These are phyloP conservation scores for Nitzschia sp. DNA, from an alignment of 108 stramenopile genomes.

Conservation along the genomic window DNA sequence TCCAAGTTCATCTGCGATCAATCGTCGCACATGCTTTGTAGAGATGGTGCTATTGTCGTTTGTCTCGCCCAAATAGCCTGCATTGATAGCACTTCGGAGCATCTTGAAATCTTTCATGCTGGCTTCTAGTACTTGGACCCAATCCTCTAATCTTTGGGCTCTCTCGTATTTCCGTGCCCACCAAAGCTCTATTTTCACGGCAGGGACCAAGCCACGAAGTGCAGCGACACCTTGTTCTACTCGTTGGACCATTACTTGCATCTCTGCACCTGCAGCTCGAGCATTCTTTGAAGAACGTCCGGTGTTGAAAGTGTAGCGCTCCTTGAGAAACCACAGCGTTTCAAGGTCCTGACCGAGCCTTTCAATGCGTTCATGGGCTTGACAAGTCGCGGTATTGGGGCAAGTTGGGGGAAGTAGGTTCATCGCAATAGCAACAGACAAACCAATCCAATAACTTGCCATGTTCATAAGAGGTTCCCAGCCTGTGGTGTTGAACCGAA, in stretches of 20 bases:
- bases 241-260: conserved; percentile 34
- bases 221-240: conserved; percentile 13
- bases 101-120: conserved; percentile 35
- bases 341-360: conserved; percentile 25
- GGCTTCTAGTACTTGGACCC: conserved; percentile 28
- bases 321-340: conserved; percentile 20
- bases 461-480: conserved; percentile 33
- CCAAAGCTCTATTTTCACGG: conserved; percentile 20
- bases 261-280: conserved; percentile 31
- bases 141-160: conserved; percentile 1
- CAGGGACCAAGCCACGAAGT: conserved; percentile 22
- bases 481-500: conserved; percentile 10
- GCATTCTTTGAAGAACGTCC: conserved; percentile 25
- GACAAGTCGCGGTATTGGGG: conserved; percentile 32
- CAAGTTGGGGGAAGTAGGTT: conserved; percentile 19
- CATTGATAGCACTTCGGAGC: conserved; percentile 28
- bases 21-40: conserved; percentile 22
- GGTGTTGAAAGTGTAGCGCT: conserved; percentile 25
- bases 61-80: conserved; percentile 34
- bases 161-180: neutral
- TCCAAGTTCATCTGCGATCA: conserved; percentile 29
- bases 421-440: conserved; percentile 29
- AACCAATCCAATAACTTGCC: conserved; percentile 35
- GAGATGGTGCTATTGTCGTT: conserved; percentile 13
- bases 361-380: conserved; percentile 16